Evolutionary conservation across 2,329 filamentous ascomycete species (phyloP), one percentile per base, ranked within the genome.

Genomic region (Apiospora phragmitis): DNA sequence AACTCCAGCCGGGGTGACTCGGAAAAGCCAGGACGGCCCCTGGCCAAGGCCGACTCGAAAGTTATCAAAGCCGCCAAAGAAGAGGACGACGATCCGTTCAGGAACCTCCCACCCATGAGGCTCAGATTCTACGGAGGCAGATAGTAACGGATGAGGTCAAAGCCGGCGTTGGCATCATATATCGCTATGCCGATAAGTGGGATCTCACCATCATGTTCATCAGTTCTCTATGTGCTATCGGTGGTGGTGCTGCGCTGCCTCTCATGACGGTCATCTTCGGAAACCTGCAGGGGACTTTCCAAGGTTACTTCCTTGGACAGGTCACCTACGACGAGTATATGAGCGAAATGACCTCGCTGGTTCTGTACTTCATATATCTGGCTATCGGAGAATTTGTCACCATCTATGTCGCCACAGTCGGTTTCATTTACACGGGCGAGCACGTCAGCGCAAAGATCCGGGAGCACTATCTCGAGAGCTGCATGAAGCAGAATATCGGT

Each of bases 381-480:
- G 94, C 89, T 59, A 90, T 97, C 71, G 94, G 86, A 73, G 92
- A 95, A 78, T 97, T 97, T 74, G 81, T 93, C 65, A 90, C 91
- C 3, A 88, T 91, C 62, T 97, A 97, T 79, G 84, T 97, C 71
- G 88, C 90, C 32, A 98, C 95, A 0, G 90, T 97, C 24, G 93
- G 94, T 26, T 98, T 97, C 83, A 97, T 98, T 76, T 97, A 94
- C 77, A 91, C 90, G 0, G 93, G 93, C 70, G 93, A 95, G 80
- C 91, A 94, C 77, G 90, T 95, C 78, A 91, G 91, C 71, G 89
- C 89, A 73, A 93, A 94, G 83, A 93, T 95, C 75, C 90, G 95
- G 71, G 89, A 93, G 78, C 88, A 93, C 75, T 98, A 98, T 76
- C 88, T 99, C 8, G 88, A 91, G 75, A 94, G 93, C 73, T 95